Percentiles rank a stretch among this genome's conserved stretches.
These are phyloP conservation scores for Brassica cretica DNA, from an alignment of 345 rosid species.

Conservation along the genomic window DNA sequence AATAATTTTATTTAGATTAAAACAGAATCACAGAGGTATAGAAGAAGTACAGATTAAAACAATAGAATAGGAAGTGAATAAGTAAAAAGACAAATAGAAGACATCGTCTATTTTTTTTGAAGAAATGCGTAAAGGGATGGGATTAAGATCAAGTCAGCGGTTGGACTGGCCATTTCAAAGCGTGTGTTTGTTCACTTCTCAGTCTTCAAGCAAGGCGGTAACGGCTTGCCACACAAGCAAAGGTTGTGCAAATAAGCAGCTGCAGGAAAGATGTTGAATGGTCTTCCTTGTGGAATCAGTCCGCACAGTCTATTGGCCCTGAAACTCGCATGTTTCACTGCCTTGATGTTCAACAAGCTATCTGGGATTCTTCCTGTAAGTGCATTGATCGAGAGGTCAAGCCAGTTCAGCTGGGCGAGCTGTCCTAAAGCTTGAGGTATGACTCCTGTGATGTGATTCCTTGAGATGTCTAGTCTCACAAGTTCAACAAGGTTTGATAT, in stretches of 20 bases:
- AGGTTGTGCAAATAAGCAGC: slow-evolving; percentile 86
- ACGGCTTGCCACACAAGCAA: slow-evolving; percentile 90
- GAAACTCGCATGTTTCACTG: slow-evolving; percentile 71
- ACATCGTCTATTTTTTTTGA: slow-evolving; percentile 27
- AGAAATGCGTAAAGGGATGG: slow-evolving; percentile 37
- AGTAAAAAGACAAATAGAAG: slow-evolving; percentile 33
- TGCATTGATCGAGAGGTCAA: slow-evolving; percentile 71
- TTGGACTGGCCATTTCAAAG: slow-evolving; percentile 51
- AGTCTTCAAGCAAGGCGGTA: slow-evolving; percentile 69
- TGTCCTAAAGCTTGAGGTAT: slow-evolving; percentile 69
- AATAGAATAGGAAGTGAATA: slow-evolving; percentile 25
- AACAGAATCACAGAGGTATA: slow-evolving; percentile 12
- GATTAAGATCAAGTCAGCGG: slow-evolving; percentile 61
- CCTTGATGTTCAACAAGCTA: slow-evolving; percentile 55
- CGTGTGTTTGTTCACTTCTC: slow-evolving; percentile 23
- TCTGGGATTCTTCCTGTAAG: slow-evolving; percentile 73
- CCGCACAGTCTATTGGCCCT: slow-evolving; percentile 88
- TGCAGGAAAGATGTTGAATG: slow-evolving; percentile 73
- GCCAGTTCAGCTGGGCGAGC: slow-evolving; percentile 63
- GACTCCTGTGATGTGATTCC: slow-evolving; percentile 69
- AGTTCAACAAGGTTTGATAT: slow-evolving; percentile 72
- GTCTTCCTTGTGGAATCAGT: slow-evolving; percentile 90
- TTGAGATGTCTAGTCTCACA: slow-evolving; percentile 62
- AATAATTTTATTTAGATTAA: slow-evolving; percentile 22
- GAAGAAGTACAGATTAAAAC: slow-evolving; percentile 29